A percentile compares a stretch with the other conserved stretches of the same genome.
phyloP scores from a whole-genome alignment of 192 early-diverging fungal genomes.

The Martensiomyces pterosporus region DNA sequence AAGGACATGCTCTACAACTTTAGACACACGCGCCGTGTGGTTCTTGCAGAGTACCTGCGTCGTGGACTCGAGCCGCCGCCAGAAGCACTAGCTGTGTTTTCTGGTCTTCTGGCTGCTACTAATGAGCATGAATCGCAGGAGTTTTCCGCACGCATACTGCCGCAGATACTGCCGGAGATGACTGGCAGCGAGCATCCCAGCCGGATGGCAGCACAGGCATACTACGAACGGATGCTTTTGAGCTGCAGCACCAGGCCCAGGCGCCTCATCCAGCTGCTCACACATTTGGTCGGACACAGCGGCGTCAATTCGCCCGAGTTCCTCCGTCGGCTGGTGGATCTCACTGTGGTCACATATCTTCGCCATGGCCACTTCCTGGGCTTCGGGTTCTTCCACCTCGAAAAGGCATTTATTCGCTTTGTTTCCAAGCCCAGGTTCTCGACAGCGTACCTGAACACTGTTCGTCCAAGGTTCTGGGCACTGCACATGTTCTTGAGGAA shows the following conservation, averaged over 20 bases:
- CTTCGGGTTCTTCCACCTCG: slow-evolving; percentile 28
- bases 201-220: slow-evolving; percentile 5
- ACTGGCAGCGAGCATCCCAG: neutral
- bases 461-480: slow-evolving; percentile 28
- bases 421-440: slow-evolving; percentile 18
- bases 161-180: slow-evolving; percentile 6
- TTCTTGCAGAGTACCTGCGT: slow-evolving; percentile 17
- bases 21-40: neutral
- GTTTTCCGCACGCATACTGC: slow-evolving; percentile 12
- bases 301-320: slow-evolving; percentile 7
- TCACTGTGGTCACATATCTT: slow-evolving; percentile 10
- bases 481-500: slow-evolving; percentile 41
- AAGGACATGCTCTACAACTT: slow-evolving; percentile 3
- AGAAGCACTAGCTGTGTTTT: slow-evolving; percentile 13
- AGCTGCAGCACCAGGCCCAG: neutral
- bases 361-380: slow-evolving; percentile 16
- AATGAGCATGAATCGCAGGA: slow-evolving; percentile 4
- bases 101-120: slow-evolving; percentile 7
- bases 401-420: slow-evolving; percentile 16
- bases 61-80: slow-evolving; percentile 21
- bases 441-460: slow-evolving; percentile 1
- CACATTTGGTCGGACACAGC: slow-evolving; percentile 21
- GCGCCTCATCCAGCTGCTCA: slow-evolving; percentile 16
- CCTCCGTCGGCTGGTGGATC: slow-evolving; percentile 7
- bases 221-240: slow-evolving; percentile 24